Percentiles rank a stretch among this genome's conserved stretches.
These are phyloP conservation scores for Candida dajiaensis DNA, from an alignment of 805 yeast genomes.

Conservation along the genomic window DNA sequence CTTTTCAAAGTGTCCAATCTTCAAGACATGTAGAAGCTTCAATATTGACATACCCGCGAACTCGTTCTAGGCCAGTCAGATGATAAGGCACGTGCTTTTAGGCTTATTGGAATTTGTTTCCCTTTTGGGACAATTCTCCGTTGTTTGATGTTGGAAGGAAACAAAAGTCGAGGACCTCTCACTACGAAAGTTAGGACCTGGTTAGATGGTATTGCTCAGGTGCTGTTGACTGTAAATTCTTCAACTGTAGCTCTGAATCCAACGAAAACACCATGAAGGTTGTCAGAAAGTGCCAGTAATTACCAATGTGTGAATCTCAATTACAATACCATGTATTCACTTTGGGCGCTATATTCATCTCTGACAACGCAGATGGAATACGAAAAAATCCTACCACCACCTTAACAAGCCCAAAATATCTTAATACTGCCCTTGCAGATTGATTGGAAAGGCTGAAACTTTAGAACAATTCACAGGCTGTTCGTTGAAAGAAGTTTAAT, in stretches of 20 bases:
- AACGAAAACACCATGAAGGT: slow-evolving; percentile 61
- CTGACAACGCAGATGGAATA: slow-evolving; percentile 32
- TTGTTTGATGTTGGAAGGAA: no score
- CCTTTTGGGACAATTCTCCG: no score
- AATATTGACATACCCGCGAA: not conserved
- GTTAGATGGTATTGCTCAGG: slow-evolving; percentile 42
- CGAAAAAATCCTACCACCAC: slow-evolving; percentile 24
- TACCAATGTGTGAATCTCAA: no score
- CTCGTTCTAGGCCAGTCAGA: not conserved
- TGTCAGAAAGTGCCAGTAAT: slow-evolving; percentile 42
- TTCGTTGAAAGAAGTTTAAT: slow-evolving; percentile 36
- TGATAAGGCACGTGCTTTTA: not conserved
- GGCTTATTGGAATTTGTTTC: no score
- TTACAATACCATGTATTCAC: slow-evolving; percentile 47
- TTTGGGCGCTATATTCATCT: slow-evolving; percentile 38
- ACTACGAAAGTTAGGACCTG: slow-evolving; percentile 29
- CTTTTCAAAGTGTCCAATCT: no score
- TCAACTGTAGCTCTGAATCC: slow-evolving; percentile 62
- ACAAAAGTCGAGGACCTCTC: slow-evolving; percentile 30
- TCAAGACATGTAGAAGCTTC: no score
- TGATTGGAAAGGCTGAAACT: slow-evolving; percentile 27
- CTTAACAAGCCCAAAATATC: slow-evolving; percentile 22
- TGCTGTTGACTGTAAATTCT: slow-evolving; percentile 45
- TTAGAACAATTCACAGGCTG: slow-evolving; percentile 34
- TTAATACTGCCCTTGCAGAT: slow-evolving; percentile 27